These are phyloP conservation scores for Plenodomus lindquistii DNA, from an alignment of 2,329 filamentous ascomycete genomes.

Conservation along the genomic window DNA sequence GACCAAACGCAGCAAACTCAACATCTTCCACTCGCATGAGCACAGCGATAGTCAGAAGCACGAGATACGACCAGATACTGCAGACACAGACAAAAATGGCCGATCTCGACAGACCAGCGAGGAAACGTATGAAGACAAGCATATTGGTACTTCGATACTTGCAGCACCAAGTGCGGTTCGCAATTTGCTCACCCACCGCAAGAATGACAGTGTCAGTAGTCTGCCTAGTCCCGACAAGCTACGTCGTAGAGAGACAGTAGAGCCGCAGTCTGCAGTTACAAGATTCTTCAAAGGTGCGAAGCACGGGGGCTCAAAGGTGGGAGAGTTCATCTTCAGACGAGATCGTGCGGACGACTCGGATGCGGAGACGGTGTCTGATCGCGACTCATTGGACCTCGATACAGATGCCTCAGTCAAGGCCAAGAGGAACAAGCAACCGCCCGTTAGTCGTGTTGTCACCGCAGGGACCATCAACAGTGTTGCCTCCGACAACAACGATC, in stretches of 20 bases:
- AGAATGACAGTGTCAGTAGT: slow-evolving; percentile 45
- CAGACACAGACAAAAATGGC: slow-evolving; percentile 27
- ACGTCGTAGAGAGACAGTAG: slow-evolving; percentile 46
- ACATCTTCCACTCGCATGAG: slow-evolving; percentile 47
- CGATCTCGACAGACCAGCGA: slow-evolving; percentile 36
- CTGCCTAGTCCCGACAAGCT: slow-evolving; percentile 34
- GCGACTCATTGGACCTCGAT: slow-evolving; percentile 45
- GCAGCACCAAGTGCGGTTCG: slow-evolving; percentile 41
- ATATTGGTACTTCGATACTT: slow-evolving; percentile 34
- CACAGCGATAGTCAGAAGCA: slow-evolving; percentile 38
- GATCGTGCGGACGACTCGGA: slow-evolving; percentile 54
- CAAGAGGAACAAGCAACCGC: slow-evolving; percentile 18
- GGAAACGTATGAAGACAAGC: slow-evolving; percentile 35
- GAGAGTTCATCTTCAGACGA: slow-evolving; percentile 63
- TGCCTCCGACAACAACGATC: slow-evolving; percentile 28
- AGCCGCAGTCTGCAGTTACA: slow-evolving; percentile 61
- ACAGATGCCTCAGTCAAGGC: slow-evolving; percentile 24
- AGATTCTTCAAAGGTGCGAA: slow-evolving; percentile 79
- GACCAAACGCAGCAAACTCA: slow-evolving; percentile 44
- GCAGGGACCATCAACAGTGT: slow-evolving; percentile 25
- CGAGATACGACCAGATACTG: slow-evolving; percentile 21
- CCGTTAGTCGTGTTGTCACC: slow-evolving; percentile 39
- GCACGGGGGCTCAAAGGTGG: slow-evolving; percentile 65
- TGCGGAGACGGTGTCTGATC: slow-evolving; percentile 51
- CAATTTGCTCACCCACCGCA: slow-evolving; percentile 39